phyloP scores from a whole-genome alignment of 2,329 filamentous ascomycete genomes.

The Alternaria solani region DNA sequence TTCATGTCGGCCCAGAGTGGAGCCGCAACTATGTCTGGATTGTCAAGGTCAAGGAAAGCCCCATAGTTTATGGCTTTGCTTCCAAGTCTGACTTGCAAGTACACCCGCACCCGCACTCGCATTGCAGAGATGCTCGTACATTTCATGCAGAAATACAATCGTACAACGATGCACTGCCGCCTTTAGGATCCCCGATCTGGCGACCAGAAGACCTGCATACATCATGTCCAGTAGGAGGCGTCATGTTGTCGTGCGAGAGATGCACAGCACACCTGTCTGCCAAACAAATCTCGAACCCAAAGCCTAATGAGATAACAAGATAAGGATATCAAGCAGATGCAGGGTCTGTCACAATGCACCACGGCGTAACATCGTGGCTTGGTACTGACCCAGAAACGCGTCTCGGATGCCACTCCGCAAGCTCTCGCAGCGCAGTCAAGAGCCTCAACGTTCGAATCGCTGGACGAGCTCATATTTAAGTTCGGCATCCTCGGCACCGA shows the following conservation, averaged over 20 bases:
- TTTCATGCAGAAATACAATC: not conserved
- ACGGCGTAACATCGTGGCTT: not conserved
- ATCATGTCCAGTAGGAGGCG: not conserved
- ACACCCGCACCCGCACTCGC: not conserved
- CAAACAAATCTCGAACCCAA: not conserved
- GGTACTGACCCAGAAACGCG: not conserved
- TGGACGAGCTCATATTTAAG: not conserved
- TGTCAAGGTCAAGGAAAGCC: not conserved
- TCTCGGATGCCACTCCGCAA: not conserved
- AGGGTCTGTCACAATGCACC: not conserved
- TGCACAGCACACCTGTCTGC: not conserved
- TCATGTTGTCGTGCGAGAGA: not conserved
- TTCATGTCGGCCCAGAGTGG: not conserved
- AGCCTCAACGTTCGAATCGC: not conserved
- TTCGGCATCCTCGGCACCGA: not conserved
- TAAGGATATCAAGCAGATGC: not conserved
- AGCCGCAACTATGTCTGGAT: not conserved
- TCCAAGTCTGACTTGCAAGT: not conserved
- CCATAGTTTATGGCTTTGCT: not conserved
- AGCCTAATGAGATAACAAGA: not conserved
- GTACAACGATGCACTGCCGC: not conserved
- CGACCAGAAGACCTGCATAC: not conserved
- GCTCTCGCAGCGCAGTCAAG: not conserved
- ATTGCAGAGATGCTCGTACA: not conserved
- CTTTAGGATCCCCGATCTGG: not conserved